phyloP scores from a whole-genome alignment of 2,329 filamentous ascomycete genomes.

The Cladophialophora yegresii region DNA sequence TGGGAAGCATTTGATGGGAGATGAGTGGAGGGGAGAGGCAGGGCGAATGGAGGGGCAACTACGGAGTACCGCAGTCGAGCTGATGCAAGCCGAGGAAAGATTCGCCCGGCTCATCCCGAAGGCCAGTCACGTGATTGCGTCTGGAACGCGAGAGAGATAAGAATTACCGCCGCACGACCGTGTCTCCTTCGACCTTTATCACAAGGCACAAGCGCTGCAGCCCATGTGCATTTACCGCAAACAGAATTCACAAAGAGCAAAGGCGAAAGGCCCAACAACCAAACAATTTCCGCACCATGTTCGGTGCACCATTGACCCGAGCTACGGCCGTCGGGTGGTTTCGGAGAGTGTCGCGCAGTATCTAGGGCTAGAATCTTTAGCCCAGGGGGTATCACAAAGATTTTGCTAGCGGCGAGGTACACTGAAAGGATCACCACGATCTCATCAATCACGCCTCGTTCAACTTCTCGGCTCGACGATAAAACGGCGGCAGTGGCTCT shows the following conservation, averaged over 20 bases:
- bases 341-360: neutral
- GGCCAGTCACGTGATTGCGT: neutral
- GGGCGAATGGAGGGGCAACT: constrained; percentile 1
- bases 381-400: constrained; percentile 1
- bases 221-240: neutral
- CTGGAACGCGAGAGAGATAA: neutral
- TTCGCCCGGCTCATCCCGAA: constrained; percentile 13
- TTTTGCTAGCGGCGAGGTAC: neutral
- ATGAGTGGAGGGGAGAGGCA: neutral
- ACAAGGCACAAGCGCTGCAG: neutral
- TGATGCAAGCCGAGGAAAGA: constrained; percentile 17
- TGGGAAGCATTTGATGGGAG: neutral
- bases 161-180: neutral
- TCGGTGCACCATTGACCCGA: constrained; percentile 10
- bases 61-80: no score
- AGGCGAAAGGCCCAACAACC: neutral
- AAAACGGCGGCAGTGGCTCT: constrained; percentile 42
- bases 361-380: neutral
- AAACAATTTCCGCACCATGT: neutral
- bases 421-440: neutral
- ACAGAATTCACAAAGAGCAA: neutral
- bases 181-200: neutral
- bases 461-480: constrained; percentile 39
- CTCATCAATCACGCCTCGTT: constrained; percentile 23
- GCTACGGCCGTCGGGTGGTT: neutral